Evolutionary conservation across 805 yeast species (phyloP).

Genomic region (Nakazawaea wickerhamii): DNA sequence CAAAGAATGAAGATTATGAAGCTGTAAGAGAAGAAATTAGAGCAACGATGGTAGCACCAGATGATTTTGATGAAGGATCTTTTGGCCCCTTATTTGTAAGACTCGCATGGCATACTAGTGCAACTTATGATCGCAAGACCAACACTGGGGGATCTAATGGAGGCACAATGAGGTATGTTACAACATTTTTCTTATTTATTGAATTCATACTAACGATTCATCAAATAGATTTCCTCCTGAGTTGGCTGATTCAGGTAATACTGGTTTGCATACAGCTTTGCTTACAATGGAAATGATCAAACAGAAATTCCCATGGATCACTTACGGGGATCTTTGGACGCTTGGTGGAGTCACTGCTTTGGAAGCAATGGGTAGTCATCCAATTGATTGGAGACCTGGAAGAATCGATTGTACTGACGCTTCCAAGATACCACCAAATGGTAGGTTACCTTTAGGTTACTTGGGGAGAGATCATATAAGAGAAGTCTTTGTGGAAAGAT

Average conservation of each 20-base stretch:
- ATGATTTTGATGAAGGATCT: conserved; percentile 58
- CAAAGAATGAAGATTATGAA: conserved; percentile 23
- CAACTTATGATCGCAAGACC: conserved; percentile 62
- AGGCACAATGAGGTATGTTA: conserved; percentile 51
- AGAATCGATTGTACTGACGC: conserved; percentile 53
- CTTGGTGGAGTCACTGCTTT: conserved; percentile 74
- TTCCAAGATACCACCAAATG: conserved; percentile 54
- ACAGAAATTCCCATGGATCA: conserved; percentile 59
- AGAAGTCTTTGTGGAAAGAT: conserved; percentile 48
- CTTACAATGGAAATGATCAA: conserved; percentile 52
- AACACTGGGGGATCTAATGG: conserved; percentile 64
- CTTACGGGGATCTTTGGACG: conserved; percentile 77
- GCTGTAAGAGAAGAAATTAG: conserved; percentile 32
- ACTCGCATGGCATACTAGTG: conserved; percentile 83
- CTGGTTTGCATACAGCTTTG: conserved; percentile 57
- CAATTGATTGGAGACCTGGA: conserved; percentile 79
- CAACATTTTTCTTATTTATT: background rate
- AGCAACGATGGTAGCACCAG: conserved; percentile 26
- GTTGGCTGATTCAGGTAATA: conserved; percentile 53
- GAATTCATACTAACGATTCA: conserved; percentile 13
- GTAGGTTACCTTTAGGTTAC: conserved; percentile 71
- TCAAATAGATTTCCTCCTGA: conserved; percentile 38
- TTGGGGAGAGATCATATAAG: conserved; percentile 61
- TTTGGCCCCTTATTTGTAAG: conserved; percentile 78
- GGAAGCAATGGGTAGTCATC: conserved; percentile 77